A percentile compares a stretch with the other conserved stretches of the same genome.
These are phyloP conservation scores for Nakazawaea peltata DNA, from an alignment of 805 yeast species.

Conservation along the genomic window DNA sequence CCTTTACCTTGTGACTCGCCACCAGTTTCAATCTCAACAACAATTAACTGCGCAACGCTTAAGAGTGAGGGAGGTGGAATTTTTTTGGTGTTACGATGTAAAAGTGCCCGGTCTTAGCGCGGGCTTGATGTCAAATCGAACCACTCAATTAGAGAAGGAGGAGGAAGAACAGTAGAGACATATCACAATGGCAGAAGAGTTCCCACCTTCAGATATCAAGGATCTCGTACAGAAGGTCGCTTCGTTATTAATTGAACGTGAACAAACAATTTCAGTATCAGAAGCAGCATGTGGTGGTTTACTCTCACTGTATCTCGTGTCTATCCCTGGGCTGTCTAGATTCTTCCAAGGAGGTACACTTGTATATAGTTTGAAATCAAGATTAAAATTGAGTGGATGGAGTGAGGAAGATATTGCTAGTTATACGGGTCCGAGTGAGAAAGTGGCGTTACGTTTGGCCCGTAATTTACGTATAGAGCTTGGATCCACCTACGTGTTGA, in stretches of 20 bases:
- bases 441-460: constrained; percentile 68
- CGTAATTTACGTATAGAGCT: constrained; percentile 72
- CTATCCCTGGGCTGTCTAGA: constrained; percentile 78
- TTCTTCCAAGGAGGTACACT: constrained; percentile 82
- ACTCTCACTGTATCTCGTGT: constrained; percentile 69
- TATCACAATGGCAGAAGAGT: constrained; percentile 16
- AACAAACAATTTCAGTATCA: constrained; percentile 68
- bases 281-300: constrained; percentile 92
- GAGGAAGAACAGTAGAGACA: too few species aligned
- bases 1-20: constrained; percentile 1
- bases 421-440: constrained; percentile 78
- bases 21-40: too few species aligned
- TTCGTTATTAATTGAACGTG: constrained; percentile 36
- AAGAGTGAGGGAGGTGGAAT: neutral
- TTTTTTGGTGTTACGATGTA: too few species aligned
- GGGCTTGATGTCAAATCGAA: too few species aligned
- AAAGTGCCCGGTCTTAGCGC: too few species aligned
- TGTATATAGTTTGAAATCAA: constrained; percentile 68
- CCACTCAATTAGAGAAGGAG: too few species aligned
- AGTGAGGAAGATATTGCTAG: constrained; percentile 54
- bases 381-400: constrained; percentile 77
- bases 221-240: constrained; percentile 52
- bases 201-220: constrained; percentile 55
- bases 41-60: too few species aligned
- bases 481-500: constrained; percentile 74